Evolutionary conservation across 192 early-diverging fungal species (phyloP).

Genomic region (Coemansia sp.): DNA sequence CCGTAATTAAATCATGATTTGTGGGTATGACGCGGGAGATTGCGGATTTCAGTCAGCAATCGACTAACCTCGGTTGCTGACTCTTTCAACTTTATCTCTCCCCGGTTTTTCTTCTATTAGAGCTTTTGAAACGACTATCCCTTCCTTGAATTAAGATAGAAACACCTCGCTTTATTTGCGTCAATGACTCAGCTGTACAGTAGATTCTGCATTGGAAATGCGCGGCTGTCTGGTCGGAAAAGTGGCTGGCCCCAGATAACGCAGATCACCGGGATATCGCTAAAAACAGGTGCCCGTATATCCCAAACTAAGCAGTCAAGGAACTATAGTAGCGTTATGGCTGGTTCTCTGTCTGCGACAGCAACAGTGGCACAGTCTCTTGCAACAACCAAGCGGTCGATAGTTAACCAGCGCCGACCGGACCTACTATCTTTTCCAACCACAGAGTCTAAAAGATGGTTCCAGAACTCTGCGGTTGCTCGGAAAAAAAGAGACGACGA

Average conservation of each 20-base stretch:
- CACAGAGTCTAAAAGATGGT: slow-evolving; percentile 13
- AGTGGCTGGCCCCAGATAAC: not conserved
- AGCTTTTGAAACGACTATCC: not conserved
- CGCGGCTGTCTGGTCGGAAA: slow-evolving; percentile 9
- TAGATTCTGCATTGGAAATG: slow-evolving; percentile 4
- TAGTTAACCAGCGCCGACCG: not conserved
- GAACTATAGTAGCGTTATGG: not conserved
- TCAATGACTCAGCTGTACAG: slow-evolving; percentile 31
- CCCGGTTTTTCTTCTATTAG: not conserved
- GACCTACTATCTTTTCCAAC: not conserved
- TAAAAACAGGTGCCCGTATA: slow-evolving; percentile 16
- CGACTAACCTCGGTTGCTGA: too few species aligned
- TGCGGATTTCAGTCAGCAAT: too few species aligned
- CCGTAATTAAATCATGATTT: too few species aligned
- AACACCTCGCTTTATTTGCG: not conserved
- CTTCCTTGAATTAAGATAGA: not conserved
- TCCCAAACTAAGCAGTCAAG: not conserved
- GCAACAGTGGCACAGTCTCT: not conserved
- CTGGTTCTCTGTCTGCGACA: not conserved
- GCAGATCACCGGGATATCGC: slow-evolving; percentile 9
- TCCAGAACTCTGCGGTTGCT: slow-evolving; percentile 17
- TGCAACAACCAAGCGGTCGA: not conserved
- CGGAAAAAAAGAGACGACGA: slow-evolving; percentile 28
- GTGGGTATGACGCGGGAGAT: too few species aligned
- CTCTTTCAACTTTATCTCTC: not conserved